phyloP scores from a whole-genome alignment of 1,139 yeast genomes.

The Suhomyces kunorum region DNA sequence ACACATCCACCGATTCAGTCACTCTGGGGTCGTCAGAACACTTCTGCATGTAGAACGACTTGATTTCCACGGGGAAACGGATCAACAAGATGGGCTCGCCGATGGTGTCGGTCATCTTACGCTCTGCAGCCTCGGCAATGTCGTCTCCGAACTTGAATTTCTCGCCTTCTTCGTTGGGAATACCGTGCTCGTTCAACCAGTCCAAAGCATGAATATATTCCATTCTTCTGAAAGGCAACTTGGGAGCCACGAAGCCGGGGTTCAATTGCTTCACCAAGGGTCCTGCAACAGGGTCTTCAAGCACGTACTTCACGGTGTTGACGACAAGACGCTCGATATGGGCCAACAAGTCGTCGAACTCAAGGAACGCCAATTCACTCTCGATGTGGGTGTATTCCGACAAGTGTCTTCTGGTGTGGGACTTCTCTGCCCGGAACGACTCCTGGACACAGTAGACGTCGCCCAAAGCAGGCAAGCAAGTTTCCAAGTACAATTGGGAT shows the following conservation, averaged over 20 bases:
- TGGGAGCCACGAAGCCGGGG: conserved; percentile 85
- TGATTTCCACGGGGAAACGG: conserved; percentile 95
- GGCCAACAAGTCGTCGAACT: conserved; percentile 78
- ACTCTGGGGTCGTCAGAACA: conserved; percentile 89
- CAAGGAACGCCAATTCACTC: conserved; percentile 84
- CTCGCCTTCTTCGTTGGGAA: conserved; percentile 92
- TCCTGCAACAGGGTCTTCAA: conserved; percentile 90
- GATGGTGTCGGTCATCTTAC: conserved; percentile 95
- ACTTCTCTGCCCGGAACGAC: conserved; percentile 98
- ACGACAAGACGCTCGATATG: conserved; percentile 84
- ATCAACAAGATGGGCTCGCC: conserved; percentile 89
- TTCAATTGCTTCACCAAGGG: conserved; percentile 87
- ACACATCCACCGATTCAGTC: conserved; percentile 95
- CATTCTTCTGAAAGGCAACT: conserved; percentile 87
- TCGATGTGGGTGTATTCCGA: conserved; percentile 97
- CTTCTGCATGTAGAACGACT: conserved; percentile 96
- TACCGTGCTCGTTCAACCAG: conserved; percentile 95
- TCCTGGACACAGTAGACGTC: conserved; percentile 98
- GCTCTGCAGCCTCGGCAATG: conserved; percentile 98
- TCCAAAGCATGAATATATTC: conserved; percentile 86
- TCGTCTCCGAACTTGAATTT: conserved; percentile 96
- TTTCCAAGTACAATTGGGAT: conserved; percentile 94
- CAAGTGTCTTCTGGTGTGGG: conserved; percentile 98
- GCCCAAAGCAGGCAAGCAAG: conserved; percentile 93
- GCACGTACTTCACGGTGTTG: conserved; percentile 67